Percentiles rank a stretch among this genome's conserved stretches.
These are phyloP conservation scores for Paracoccidioides lutzii DNA, from an alignment of 2,329 filamentous ascomycete species.

Conservation along the genomic window DNA sequence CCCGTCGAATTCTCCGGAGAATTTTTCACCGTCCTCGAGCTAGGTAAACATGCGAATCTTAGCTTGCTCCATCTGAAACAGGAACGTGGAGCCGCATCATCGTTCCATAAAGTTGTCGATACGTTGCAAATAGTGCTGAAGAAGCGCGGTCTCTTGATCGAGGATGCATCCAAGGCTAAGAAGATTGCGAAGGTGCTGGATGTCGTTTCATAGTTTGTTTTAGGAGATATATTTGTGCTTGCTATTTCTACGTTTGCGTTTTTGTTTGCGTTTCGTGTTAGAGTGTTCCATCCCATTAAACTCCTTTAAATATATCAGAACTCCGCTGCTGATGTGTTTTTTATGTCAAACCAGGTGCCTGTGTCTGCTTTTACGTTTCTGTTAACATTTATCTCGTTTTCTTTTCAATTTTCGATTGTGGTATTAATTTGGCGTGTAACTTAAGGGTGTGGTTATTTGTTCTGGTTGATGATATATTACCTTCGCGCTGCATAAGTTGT, in stretches of 20 bases:
- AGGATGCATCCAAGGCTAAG: slow-evolving; percentile 52
- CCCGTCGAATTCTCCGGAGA: slow-evolving; percentile 80
- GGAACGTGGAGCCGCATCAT: slow-evolving; percentile 80
- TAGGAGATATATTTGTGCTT: not conserved
- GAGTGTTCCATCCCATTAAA: no score
- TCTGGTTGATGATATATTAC: no score
- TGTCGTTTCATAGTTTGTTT: not conserved
- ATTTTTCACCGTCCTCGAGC: slow-evolving; percentile 78
- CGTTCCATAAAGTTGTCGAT: slow-evolving; percentile 71
- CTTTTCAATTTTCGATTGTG: no score
- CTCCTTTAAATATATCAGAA: no score
- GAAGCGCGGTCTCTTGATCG: slow-evolving; percentile 53
- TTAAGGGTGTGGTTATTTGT: no score
- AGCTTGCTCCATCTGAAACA: slow-evolving; percentile 78
- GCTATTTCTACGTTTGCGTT: not conserved
- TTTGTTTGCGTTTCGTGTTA: not conserved
- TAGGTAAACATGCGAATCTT: slow-evolving; percentile 61
- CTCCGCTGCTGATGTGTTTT: no score
- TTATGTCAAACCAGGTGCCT: no score
- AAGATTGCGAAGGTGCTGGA: slow-evolving; percentile 46
- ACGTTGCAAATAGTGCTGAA: slow-evolving; percentile 58
- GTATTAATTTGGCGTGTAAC: no score
- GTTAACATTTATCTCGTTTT: no score
- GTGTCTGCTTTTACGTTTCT: no score
- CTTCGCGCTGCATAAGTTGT: no score